phyloP scores from a whole-genome alignment of 495 filamentous ascomycete genomes.

The Letharia lupina region DNA sequence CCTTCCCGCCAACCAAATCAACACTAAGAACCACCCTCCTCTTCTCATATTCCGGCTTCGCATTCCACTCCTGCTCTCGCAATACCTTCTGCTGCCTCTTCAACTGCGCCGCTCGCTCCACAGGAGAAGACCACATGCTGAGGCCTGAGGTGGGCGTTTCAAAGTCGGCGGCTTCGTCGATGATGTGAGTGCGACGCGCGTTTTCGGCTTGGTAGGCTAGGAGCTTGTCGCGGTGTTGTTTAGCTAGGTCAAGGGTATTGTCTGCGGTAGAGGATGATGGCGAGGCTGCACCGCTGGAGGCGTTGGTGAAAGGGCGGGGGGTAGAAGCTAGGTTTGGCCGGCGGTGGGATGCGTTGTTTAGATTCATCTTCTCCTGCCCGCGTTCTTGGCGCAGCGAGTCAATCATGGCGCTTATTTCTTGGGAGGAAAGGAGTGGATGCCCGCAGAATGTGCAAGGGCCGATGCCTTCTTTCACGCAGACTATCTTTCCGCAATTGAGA shows the following conservation, averaged over 20 bases:
- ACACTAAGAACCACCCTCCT: conserved; percentile 77
- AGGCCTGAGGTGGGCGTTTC: conserved; percentile 60
- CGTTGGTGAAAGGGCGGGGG: conserved; percentile 31
- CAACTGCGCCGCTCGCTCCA: conserved; percentile 76
- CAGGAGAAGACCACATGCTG: conserved; percentile 81
- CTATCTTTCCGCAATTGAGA: conserved; percentile 87
- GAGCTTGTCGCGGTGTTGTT: conserved; percentile 74
- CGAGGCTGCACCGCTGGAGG: conserved; percentile 19
- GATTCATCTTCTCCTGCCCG: conserved; percentile 73
- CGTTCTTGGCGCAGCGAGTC: conserved; percentile 77
- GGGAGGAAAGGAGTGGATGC: conserved; percentile 56
- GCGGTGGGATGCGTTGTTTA: conserved; percentile 59
- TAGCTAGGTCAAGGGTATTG: conserved; percentile 41
- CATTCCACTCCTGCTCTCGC: conserved; percentile 83
- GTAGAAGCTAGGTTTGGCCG: conserved; percentile 55
- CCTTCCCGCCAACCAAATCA: conserved; percentile 68
- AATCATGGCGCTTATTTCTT: conserved; percentile 78
- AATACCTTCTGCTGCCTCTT: conserved; percentile 86
- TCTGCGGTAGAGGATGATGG: conserved; percentile 35
- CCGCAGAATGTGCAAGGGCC: conserved; percentile 93
- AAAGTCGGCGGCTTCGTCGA: conserved; percentile 91
- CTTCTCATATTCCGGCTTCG: conserved; percentile 89
- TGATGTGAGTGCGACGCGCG: conserved; percentile 74
- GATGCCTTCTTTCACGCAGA: conserved; percentile 88
- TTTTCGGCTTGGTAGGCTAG: conserved; percentile 83